Conservation (phyloP, 371 early-diverging fungal genomes). For the Rhizopus sp. region DNA sequence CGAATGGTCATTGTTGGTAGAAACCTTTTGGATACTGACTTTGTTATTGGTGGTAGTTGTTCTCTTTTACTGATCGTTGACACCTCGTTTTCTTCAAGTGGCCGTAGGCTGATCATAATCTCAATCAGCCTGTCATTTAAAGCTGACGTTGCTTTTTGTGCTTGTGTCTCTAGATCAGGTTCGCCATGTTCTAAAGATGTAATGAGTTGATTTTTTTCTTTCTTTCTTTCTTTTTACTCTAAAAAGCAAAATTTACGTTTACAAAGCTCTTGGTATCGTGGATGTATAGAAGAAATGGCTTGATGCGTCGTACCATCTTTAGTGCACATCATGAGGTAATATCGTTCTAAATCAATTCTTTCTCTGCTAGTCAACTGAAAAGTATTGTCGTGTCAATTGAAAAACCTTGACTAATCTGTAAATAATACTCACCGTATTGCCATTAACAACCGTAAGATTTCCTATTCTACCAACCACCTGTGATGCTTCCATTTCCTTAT, state of each 20-base stretch:
- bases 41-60: constrained; percentile 25
- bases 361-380: constrained; percentile 49
- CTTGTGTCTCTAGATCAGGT: constrained; percentile 42
- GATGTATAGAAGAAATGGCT: constrained; percentile 49
- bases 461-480: constrained; percentile 44
- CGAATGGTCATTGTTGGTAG: constrained; percentile 50
- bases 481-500: constrained; percentile 22
- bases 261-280: constrained; percentile 59
- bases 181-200: constrained; percentile 48
- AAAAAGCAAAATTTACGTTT: constrained; percentile 29
- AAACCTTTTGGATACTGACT: constrained; percentile 46
- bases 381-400: neutral
- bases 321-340: constrained; percentile 61
- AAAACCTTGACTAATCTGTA: neutral
- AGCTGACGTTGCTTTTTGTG: constrained; percentile 42
- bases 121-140: constrained; percentile 68
- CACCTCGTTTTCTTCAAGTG: neutral
- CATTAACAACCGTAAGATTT: constrained; percentile 31
- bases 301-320: constrained; percentile 41
- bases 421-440: constrained; percentile 39
- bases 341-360: constrained; percentile 74
- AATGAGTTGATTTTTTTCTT: neutral
- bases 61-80: constrained; percentile 9
- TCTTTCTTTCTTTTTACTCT: neutral
- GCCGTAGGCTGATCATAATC: constrained; percentile 24